These are phyloP conservation scores for Candida sphagnicola DNA, from an alignment of 805 yeast species.

Conservation along the genomic window DNA sequence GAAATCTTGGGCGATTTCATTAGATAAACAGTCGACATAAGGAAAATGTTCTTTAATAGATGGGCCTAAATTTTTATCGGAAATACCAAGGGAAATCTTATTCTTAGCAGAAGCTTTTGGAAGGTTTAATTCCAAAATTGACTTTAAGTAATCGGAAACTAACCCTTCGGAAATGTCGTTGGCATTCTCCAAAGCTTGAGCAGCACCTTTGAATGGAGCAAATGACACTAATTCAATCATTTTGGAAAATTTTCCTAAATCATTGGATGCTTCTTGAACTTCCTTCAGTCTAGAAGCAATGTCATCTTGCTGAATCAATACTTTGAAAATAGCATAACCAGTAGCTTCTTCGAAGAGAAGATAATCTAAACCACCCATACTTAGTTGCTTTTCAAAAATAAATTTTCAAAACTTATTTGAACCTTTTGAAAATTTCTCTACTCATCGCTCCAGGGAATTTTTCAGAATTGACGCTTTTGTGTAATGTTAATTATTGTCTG, in stretches of 20 bases:
- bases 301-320: constrained; percentile 88
- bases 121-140: constrained; percentile 83
- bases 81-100: constrained; percentile 77
- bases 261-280: constrained; percentile 87
- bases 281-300: constrained; percentile 89
- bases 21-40: constrained; percentile 82
- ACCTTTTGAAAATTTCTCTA: constrained; percentile 6
- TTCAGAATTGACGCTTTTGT: background rate
- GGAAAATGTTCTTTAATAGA: constrained; percentile 91
- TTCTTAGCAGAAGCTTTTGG: constrained; percentile 72
- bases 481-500: background rate
- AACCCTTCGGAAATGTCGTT: constrained; percentile 97
- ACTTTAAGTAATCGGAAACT: constrained; percentile 87
- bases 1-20: constrained; percentile 91
- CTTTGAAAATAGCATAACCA: constrained; percentile 96
- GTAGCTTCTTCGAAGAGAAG: constrained; percentile 97
- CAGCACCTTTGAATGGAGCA: constrained; percentile 99
- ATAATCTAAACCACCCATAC: constrained; percentile 77
- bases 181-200: constrained; percentile 97
- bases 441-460: constrained; percentile 4
- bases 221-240: constrained; percentile 90
- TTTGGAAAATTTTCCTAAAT: constrained; percentile 84
- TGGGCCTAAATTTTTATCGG: constrained; percentile 94
- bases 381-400: constrained; percentile 2
- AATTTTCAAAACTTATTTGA: constrained; percentile 1